Percentiles rank a stretch among this genome's conserved stretches.
phyloP scores from a whole-genome alignment of 2,329 filamentous ascomycete species.

The Fusarium sp. region DNA sequence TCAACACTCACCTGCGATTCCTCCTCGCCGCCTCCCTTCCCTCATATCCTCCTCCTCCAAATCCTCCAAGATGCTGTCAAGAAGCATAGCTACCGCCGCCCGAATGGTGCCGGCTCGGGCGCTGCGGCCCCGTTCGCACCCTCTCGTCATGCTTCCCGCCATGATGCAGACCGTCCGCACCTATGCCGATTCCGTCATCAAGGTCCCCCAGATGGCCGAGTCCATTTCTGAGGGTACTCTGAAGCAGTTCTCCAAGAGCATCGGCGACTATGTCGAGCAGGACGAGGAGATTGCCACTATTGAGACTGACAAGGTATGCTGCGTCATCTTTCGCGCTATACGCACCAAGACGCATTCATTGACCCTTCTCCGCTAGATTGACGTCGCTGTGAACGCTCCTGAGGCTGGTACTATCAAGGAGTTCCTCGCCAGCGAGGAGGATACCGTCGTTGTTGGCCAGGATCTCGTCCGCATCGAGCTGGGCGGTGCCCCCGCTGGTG shows the following conservation, averaged over 20 bases:
- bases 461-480: conserved; percentile 88
- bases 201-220: conserved; percentile 98
- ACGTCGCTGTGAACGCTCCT: conserved; percentile 95
- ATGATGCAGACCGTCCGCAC: conserved; percentile 68
- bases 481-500: conserved; percentile 66
- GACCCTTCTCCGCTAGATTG: conserved; percentile 71
- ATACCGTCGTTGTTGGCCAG: conserved; percentile 94
- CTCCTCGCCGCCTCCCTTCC: not conserved
- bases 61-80: conserved; percentile 55
- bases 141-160: conserved; percentile 57
- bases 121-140: conserved; percentile 45
- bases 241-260: conserved; percentile 92
- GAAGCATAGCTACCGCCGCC: conserved; percentile 56
- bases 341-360: conserved; percentile 1
- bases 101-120: conserved; percentile 58
- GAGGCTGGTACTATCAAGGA: conserved; percentile 92
- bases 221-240: conserved; percentile 97
- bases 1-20: conserved; percentile 12
- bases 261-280: conserved; percentile 93
- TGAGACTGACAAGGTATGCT: conserved; percentile 92
- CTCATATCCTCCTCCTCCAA: conserved; percentile 6
- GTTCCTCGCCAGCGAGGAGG: conserved; percentile 90
- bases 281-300: conserved; percentile 99
- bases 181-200: conserved; percentile 86
- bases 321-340: not conserved